Conservation (phyloP, 108 stramenopile genomes). For the Cyclotella baltica region DNA sequence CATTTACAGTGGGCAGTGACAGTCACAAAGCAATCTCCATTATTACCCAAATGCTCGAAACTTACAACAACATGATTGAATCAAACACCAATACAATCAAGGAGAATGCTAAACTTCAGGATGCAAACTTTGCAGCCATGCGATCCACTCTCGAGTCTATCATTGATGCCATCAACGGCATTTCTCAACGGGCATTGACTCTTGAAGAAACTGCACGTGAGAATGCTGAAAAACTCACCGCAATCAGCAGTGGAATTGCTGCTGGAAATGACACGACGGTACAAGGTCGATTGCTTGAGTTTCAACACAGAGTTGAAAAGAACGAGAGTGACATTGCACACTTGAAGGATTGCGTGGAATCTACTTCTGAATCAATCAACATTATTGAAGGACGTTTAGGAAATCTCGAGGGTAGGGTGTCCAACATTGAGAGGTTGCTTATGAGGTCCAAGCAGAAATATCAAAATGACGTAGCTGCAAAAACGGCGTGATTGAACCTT, state of each 20-base stretch:
- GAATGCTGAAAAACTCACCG: neutral
- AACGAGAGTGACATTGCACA: neutral
- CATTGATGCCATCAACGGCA: constrained; percentile 1
- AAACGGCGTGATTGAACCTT: neutral
- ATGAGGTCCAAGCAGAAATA: constrained; percentile 1
- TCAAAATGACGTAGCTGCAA: neutral
- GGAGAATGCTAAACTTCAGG: neutral
- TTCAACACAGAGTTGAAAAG: neutral
- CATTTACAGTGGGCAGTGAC: neutral
- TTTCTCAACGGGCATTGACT: neutral
- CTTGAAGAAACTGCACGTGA: neutral
- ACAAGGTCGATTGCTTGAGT: neutral
- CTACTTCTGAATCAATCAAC: neutral
- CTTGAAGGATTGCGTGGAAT: neutral
- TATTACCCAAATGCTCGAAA: neutral
- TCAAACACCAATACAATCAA: constrained; percentile 1
- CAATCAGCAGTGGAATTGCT: neutral
- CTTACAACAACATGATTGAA: constrained; percentile 1
- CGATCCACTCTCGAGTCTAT: neutral
- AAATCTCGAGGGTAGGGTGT: constrained; percentile 11
- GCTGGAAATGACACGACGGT: neutral
- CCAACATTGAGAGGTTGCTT: constrained; percentile 14
- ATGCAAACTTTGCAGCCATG: neutral
- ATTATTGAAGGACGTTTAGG: constrained; percentile 4
- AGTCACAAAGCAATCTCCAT: neutral